Percentiles rank a stretch among this genome's conserved stretches.
phyloP scores from a whole-genome alignment of 2,329 filamentous ascomycete genomes.

The Penicillium sp. region DNA sequence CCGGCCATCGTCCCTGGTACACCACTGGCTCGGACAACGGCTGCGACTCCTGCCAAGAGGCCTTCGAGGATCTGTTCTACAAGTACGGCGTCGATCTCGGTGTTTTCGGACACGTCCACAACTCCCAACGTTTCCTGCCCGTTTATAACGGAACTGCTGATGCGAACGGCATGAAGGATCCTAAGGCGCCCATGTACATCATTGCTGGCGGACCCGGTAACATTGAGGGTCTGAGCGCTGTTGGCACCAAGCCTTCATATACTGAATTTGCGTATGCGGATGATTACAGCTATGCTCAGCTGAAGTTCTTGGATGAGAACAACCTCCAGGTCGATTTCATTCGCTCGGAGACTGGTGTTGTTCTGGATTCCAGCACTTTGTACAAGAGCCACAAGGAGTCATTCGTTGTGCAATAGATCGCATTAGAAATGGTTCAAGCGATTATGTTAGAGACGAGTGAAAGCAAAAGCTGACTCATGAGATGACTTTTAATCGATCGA shows the following conservation, averaged over 20 bases:
- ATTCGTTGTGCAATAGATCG: constrained; percentile 53
- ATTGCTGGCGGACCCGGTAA: constrained; percentile 57
- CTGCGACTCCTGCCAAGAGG: constrained; percentile 50
- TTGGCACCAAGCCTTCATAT: constrained; percentile 44
- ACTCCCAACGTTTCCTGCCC: constrained; percentile 53
- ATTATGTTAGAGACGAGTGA: neutral
- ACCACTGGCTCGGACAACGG: constrained; percentile 30
- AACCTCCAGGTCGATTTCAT: constrained; percentile 54
- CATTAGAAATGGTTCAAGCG: no score
- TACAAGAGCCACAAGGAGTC: constrained; percentile 49
- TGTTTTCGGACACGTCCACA: constrained; percentile 59
- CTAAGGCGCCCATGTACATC: constrained; percentile 57
- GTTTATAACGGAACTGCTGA: constrained; percentile 38
- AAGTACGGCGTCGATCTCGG: constrained; percentile 58
- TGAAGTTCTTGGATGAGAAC: constrained; percentile 48
- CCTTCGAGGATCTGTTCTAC: constrained; percentile 56
- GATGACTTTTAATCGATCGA: no score
- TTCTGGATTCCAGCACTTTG: constrained; percentile 50
- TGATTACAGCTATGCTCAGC: constrained; percentile 53
- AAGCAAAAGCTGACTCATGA: no score
- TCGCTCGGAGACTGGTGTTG: constrained; percentile 47
- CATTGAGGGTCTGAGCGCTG: constrained; percentile 50
- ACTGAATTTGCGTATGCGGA: constrained; percentile 39
- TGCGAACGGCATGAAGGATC: constrained; percentile 47
- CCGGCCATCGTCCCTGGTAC: constrained; percentile 51